Evolutionary conservation across 495 filamentous ascomycete genomes (phyloP).

Genomic region (Lindgomyces ingoldianus): DNA sequence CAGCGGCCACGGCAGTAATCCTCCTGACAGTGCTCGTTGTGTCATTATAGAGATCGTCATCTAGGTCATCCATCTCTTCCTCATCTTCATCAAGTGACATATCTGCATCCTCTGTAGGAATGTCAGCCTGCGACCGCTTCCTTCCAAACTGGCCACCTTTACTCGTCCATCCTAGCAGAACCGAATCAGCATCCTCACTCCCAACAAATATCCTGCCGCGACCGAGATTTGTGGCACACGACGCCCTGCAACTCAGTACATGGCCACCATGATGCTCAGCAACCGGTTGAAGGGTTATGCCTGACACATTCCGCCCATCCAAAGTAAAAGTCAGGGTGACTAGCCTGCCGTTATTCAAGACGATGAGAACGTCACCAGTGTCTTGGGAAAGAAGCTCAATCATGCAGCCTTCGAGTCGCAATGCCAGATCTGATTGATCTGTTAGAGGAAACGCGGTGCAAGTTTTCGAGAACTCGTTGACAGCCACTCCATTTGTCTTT

Average conservation of each 20-base stretch:
- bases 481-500: constrained; percentile 88
- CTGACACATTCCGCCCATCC: constrained; percentile 91
- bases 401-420: constrained; percentile 79
- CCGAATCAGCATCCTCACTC: constrained; percentile 78
- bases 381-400: constrained; percentile 73
- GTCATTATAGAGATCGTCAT: constrained; percentile 70
- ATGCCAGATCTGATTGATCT: constrained; percentile 78
- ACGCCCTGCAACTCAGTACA: constrained; percentile 63
- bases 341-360: constrained; percentile 74
- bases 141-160: constrained; percentile 53
- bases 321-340: constrained; percentile 78
- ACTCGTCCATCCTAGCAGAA: constrained; percentile 76
- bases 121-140: constrained; percentile 49
- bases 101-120: constrained; percentile 38
- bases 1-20: constrained; percentile 34
- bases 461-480: constrained; percentile 82
- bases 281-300: constrained; percentile 68
- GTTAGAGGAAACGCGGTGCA: constrained; percentile 76
- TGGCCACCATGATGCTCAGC: constrained; percentile 59
- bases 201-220: constrained; percentile 79
- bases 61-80: constrained; percentile 63
- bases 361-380: constrained; percentile 79
- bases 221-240: constrained; percentile 67
- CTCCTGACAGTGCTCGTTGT: constrained; percentile 46
- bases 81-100: constrained; percentile 52